These are phyloP conservation scores for Mycotypha africana DNA, from an alignment of 371 early-diverging fungal species.

Conservation along the genomic window DNA sequence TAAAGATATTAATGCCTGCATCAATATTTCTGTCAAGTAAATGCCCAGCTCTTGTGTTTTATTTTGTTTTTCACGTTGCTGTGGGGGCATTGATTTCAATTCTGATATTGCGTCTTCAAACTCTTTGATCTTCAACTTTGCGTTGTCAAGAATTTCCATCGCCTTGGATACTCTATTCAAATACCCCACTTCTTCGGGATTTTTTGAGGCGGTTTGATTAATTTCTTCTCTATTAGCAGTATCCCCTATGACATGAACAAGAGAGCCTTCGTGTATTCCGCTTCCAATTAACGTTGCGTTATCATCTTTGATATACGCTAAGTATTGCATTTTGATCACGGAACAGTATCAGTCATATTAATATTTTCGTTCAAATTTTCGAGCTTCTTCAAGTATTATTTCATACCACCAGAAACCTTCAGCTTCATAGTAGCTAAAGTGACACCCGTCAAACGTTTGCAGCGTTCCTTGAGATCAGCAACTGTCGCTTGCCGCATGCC, in stretches of 20 bases:
- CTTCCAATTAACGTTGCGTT: conserved; percentile 15
- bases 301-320: conserved; percentile 26
- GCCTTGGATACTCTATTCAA: conserved; percentile 16
- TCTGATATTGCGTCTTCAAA: conserved; percentile 8
- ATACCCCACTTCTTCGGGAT: conserved; percentile 25
- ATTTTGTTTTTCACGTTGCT: conserved; percentile 3
- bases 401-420: conserved; percentile 26
- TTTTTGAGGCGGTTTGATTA: conserved; percentile 20
- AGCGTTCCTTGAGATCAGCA: conserved; percentile 18
- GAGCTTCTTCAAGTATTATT: not conserved
- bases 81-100: not conserved
- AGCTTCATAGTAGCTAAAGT: conserved; percentile 24
- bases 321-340: not conserved
- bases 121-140: conserved; percentile 8
- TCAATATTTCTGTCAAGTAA: conserved; percentile 15
- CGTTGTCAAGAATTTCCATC: conserved; percentile 9
- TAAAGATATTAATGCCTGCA: conserved; percentile 23
- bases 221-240: conserved; percentile 16
- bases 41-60: conserved; percentile 16
- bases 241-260: conserved; percentile 19
- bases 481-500: conserved; percentile 13
- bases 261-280: conserved; percentile 15
- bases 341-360: not conserved
- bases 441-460: conserved; percentile 23
- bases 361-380: too few relatives aligned